Evolutionary conservation across 768 basidiomycete species (phyloP), one percentile per base, ranked within the genome.

Genomic region (Lentinula sp.): DNA sequence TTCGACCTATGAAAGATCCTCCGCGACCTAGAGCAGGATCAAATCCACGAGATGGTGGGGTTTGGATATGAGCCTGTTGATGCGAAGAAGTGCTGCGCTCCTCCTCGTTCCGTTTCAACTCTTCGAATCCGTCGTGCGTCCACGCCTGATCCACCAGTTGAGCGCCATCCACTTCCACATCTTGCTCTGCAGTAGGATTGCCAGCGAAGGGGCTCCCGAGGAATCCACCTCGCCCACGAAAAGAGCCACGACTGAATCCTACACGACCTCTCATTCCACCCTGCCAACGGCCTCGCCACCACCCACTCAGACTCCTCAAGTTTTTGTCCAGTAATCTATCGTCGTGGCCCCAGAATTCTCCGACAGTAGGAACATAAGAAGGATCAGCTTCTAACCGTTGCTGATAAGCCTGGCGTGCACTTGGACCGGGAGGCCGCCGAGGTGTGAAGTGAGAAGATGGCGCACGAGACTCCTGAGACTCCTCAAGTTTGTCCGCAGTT

Each of bases 271-370:
- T 80, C 10, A 85, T 83, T 18, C 89, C 81, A 46, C 85, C 84
- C 69, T 88, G 82, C 86, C 90, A 86, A 63, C 83, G 81, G 45
- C 87, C 90, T 61, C 90, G 79, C 92, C 93, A 94, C 92, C 91
- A 94, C 1, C 85, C 85, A 74, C 90, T 93, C 49, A 95, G 73
- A 69, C 87, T 88, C 45, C 93, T 84, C 45, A 92, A 73, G 63
- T 91, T 86, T 71, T 91, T 91, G 72, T 91, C 88, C 70, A 93
- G 76, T 59, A 94, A 76, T 51, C 95, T 87, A 71, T 96, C 94
- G 71, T 97, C 95, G 69, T 97, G 95, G 4, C 91, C 87, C 93
- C 93, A 97, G 69, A 97, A 97, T 63, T 88, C 88, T 59, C 95
- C 95, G 23, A 95, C 90, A 28, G 86, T 89, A 23, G 95, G 95